Conservation (phyloP, 139 green algal genomes). For the Prasinococcaceae sp. region DNA sequence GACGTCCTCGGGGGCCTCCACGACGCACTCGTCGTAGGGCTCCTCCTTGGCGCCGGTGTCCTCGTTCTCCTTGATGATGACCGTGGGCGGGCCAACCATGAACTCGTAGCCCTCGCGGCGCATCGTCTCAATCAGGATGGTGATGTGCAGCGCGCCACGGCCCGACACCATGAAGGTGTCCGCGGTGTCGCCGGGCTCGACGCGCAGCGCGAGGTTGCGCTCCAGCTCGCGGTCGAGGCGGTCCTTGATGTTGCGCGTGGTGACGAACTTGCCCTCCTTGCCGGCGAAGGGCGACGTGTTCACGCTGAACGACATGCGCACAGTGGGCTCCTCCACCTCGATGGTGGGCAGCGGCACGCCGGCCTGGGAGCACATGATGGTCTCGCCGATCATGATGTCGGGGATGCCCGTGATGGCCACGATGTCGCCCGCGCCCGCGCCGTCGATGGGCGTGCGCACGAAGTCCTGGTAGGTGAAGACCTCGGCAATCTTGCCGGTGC, state of each 20-base stretch:
- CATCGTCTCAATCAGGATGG: slow-evolving; percentile 99
- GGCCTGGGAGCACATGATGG: slow-evolving; percentile 47
- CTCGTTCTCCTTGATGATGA: slow-evolving; percentile 66
- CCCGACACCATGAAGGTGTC: slow-evolving; percentile 89
- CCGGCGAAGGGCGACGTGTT: slow-evolving; percentile 95
- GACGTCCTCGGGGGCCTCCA: slow-evolving; percentile 60
- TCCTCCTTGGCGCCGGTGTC: slow-evolving; percentile 57
- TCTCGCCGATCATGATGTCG: slow-evolving; percentile 85
- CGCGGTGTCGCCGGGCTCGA: slow-evolving; percentile 78
- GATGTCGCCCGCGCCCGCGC: slow-evolving; percentile 84
- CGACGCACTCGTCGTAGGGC: slow-evolving; percentile 61
- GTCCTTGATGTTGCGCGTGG: slow-evolving; percentile 68
- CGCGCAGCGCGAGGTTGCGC: slow-evolving; percentile 88
- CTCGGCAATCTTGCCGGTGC: slow-evolving; percentile 61
- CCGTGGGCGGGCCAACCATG: slow-evolving; percentile 66
- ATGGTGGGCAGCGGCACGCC: slow-evolving; percentile 77
- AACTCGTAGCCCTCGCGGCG: slow-evolving; percentile 61
- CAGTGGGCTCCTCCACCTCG: slow-evolving; percentile 90
- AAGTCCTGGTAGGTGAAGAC: slow-evolving; percentile 98
- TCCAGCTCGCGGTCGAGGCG: slow-evolving; percentile 71
- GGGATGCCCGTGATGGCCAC: slow-evolving; percentile 59
- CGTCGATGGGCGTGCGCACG: slow-evolving; percentile 21
- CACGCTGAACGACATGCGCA: slow-evolving; percentile 87
- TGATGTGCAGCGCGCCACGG: slow-evolving; percentile 55
- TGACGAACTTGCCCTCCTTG: slow-evolving; percentile 58